phyloP scores from a whole-genome alignment of 164 flowering plant genomes.

The Cinnamomum chago region DNA sequence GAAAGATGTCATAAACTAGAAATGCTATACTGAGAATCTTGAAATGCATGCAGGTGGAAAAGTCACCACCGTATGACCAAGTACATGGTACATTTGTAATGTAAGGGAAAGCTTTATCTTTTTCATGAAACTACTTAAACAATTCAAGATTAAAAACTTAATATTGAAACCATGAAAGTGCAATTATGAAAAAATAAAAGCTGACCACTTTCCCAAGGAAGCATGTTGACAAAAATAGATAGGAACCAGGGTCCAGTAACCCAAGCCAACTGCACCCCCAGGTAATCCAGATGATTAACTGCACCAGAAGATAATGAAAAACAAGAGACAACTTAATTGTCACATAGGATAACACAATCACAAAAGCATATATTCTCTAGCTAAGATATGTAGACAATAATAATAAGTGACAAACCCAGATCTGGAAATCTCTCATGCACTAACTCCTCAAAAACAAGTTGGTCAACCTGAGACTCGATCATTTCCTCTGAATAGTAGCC shows the following conservation, averaged over 20 bases:
- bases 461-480: conserved; percentile 92
- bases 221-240: conserved; percentile 94
- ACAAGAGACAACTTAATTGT: conserved; percentile 6
- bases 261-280: conserved; percentile 95
- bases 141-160: too few species aligned
- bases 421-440: conserved; percentile 66
- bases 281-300: conserved; percentile 93
- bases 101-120: too few species aligned
- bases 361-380: too few species aligned
- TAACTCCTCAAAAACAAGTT: conserved; percentile 93
- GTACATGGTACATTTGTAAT: too few species aligned
- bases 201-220: conserved; percentile 94
- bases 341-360: too few species aligned
- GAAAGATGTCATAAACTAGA: conserved; percentile 17
- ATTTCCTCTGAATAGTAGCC: conserved; percentile 98
- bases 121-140: too few species aligned
- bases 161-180: neutral
- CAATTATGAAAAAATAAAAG: conserved; percentile 4
- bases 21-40: too few species aligned
- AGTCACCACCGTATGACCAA: too few species aligned
- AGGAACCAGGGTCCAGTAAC: conserved; percentile 98
- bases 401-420: conserved; percentile 52
- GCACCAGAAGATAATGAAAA: conserved; percentile 30
- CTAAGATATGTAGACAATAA: too few species aligned
- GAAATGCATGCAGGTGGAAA: too few species aligned